Conservation (phyloP, 306 rosid genomes). For the Begonia fuchsioides region DNA sequence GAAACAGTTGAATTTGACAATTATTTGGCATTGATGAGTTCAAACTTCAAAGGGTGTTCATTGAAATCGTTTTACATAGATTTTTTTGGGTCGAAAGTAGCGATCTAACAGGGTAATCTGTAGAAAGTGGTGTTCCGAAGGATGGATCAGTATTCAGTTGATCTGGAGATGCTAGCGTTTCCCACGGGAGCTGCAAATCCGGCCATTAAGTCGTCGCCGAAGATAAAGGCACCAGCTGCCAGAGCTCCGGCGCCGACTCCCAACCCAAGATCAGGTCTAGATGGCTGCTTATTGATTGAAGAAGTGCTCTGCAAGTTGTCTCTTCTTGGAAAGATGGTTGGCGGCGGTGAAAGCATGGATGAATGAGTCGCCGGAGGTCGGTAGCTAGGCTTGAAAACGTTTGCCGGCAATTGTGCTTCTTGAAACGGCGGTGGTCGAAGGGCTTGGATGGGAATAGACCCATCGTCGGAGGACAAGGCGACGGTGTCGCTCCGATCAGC, state of each 20-base stretch:
- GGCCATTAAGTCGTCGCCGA: constrained; percentile 70
- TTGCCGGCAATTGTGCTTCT: constrained; percentile 25
- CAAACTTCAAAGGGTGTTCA: no score
- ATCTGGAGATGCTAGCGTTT: constrained; percentile 20
- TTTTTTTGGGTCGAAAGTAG: no score
- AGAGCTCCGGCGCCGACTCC: constrained; percentile 69
- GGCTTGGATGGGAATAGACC: constrained; percentile 14
- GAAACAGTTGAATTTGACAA: no score
- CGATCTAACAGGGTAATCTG: no score
- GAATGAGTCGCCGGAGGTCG: constrained; percentile 26
- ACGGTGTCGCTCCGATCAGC: constrained; percentile 18
- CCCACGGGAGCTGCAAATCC: constrained; percentile 43
- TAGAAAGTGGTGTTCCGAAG: constrained; percentile 13
- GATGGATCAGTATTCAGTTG: constrained; percentile 34
- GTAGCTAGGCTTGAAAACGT: constrained; percentile 27
- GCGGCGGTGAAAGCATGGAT: constrained; percentile 49
- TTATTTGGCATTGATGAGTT: no score
- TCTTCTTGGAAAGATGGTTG: constrained; percentile 35
- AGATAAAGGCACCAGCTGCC: constrained; percentile 76
- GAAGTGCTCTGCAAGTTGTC: constrained; percentile 18
- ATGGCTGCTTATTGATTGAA: constrained; percentile 31
- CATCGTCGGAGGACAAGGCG: constrained; percentile 24
- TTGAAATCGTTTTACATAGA: no score
- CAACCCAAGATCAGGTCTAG: constrained; percentile 32
- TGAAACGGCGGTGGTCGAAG: constrained; percentile 16